Base-by-base conservation (phyloP, 2,329 filamentous ascomycete species). In the Zymoseptoria pseudotritici region DNA sequence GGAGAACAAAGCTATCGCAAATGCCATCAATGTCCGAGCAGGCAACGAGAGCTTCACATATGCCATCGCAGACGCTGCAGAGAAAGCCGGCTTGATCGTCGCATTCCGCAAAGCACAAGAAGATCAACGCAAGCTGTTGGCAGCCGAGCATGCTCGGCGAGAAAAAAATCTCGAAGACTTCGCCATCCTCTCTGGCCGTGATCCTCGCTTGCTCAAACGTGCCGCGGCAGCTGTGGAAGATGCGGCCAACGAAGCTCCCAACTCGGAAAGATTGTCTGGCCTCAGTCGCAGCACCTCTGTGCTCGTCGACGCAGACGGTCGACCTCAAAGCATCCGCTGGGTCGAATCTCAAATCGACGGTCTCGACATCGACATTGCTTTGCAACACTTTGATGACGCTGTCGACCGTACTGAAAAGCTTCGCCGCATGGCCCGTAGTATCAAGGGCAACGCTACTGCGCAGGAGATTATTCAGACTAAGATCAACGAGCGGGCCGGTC, bases 271-370 rank as follows among this genome's bases (percentile, higher is more conserved):
- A 20, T 57, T 50, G 22, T 62, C 63, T 19, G 67, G 69, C 20
- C 57, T 72, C 19, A 64, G 60, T 24, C 61, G 71, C 29, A 70
- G 67, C 51, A 69, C 68, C 50, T 70, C 68, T 62, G 88, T 96
- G 77, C 83, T 96, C 58, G 92, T 99, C 66, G 94, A 99, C 69
- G 90, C 96, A 13, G 94, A 97, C 69, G 94, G 94, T 54, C 96
- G 96, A 70, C 92, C 97, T 74, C 91, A 97, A 72, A 97, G 94
- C 72, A 82, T 99, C 53, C 89, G 93, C 57, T 97, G 91, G 91
- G 91, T 99, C 0, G 94, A 99, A 73, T 86, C 86, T 56, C 91
- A 97, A 75, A 89, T 99, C 74, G 94, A 99, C 71, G 91, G 96
- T 70, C 83, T 99, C 5, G 94, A 99, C 70, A 97, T 97, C 68